phyloP scores from a whole-genome alignment of 257 asterid genomes.

The Petunia axillaris region DNA sequence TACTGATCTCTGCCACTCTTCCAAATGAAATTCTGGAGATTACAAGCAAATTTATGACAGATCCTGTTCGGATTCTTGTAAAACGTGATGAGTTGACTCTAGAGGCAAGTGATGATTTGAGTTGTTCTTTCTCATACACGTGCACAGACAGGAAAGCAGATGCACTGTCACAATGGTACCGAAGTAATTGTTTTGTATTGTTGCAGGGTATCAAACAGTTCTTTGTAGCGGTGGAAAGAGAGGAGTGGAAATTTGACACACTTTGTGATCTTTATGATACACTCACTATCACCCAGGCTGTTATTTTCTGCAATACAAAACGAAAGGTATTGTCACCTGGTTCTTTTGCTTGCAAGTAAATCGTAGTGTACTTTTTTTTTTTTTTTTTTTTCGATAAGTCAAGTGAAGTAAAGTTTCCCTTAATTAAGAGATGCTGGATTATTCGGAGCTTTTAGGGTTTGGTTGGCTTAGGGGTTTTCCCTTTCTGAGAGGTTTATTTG shows the following conservation, averaged over 20 bases:
- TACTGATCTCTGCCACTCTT: constrained; percentile 93
- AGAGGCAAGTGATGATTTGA: constrained; percentile 57
- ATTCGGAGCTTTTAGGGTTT: background rate
- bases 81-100: constrained; percentile 99
- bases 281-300: constrained; percentile 96
- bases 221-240: constrained; percentile 95
- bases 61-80: constrained; percentile 95
- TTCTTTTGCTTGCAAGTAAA: constrained; percentile 17
- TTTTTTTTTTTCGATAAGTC: background rate
- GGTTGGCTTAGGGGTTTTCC: background rate
- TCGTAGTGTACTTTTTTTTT: constrained; percentile 1
- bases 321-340: constrained; percentile 60
- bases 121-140: background rate
- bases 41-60: constrained; percentile 98
- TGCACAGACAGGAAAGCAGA: constrained; percentile 6
- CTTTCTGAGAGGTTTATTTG: background rate
- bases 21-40: constrained; percentile 97
- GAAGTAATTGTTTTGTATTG: background rate
- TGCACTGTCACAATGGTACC: constrained; percentile 7
- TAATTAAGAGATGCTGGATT: constrained; percentile 5
- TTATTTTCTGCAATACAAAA: constrained; percentile 93
- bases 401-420: constrained; percentile 9
- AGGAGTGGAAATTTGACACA: constrained; percentile 97
- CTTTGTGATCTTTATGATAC: constrained; percentile 94
- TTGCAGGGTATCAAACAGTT: constrained; percentile 96